Percentiles rank a stretch among this genome's conserved stretches.
phyloP scores from a whole-genome alignment of 192 early-diverging fungal species.

The Coemansia erecta region DNA sequence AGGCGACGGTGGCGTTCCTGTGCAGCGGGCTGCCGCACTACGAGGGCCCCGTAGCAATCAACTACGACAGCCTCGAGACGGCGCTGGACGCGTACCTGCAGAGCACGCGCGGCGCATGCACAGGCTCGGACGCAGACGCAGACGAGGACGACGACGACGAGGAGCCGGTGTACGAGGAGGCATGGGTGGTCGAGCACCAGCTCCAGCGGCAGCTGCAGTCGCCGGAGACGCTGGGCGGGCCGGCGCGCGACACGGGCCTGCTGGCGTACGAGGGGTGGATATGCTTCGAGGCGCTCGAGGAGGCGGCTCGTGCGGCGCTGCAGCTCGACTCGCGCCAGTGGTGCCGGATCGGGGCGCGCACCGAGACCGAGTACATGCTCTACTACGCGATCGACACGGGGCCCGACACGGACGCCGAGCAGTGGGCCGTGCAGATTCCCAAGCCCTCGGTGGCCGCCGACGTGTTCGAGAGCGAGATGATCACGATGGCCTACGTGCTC shows the following conservation, averaged over 20 bases:
- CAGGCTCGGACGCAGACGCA: not conserved
- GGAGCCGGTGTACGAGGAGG: conserved; percentile 16
- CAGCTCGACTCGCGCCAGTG: not conserved
- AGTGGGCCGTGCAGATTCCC: conserved; percentile 29
- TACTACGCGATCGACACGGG: conserved; percentile 15
- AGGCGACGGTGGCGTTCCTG: conserved; percentile 40
- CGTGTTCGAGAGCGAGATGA: conserved; percentile 41
- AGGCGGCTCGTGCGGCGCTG: conserved; percentile 4
- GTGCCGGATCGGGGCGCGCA: conserved; percentile 12
- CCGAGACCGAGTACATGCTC: conserved; percentile 44
- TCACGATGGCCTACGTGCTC: conserved; percentile 26
- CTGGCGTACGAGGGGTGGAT: conserved; percentile 38
- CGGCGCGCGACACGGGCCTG: conserved; percentile 5
- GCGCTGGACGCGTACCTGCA: conserved; percentile 11
- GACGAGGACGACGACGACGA: conserved; percentile 16
- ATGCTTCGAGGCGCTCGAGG: conserved; percentile 25
- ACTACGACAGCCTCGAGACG: conserved; percentile 21
- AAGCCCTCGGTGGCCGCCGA: conserved; percentile 20
- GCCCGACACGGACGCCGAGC: not conserved
- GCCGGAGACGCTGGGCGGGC: conserved; percentile 19
- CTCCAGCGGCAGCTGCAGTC: conserved; percentile 6
- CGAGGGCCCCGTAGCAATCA: conserved; percentile 31
- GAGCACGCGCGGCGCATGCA: not conserved
- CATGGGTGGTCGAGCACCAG: not conserved
- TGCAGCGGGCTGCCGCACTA: conserved; percentile 46